Base-by-base conservation (phyloP, 306 rosid genomes). In the Canavalia ensiformis region DNA sequence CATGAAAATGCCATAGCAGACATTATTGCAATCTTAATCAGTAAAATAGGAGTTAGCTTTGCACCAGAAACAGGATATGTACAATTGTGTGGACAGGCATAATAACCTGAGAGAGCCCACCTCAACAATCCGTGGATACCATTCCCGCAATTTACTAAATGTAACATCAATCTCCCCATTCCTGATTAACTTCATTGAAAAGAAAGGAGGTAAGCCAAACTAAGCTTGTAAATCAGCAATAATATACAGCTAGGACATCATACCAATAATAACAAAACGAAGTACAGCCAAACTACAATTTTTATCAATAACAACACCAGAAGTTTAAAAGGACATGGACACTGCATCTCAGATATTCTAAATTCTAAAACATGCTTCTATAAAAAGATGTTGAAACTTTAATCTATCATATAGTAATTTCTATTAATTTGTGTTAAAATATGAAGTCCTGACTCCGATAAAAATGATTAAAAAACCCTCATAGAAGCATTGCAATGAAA, bases 121-220 rank as follows among this genome's bases (percentile, higher is more conserved):
- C 99, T 93, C 91, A 82, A 92, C 90, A 89, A 96, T 90, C 83
- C 88, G 91, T 69, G 99, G 99, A 86, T 90, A 96, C 98, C 98
- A 96, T 63, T 96, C 98, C 63, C 85, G 91, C 78, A 96, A 87
- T 82, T 92, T 96, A 79, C 74, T 83, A 73, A 96, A 85, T 78
- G 97, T 94, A 84, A 76, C 82, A 80, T 96, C 97, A 84, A 96
- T 90, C 76, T 93, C 95, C 47, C 99, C 99, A 51, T 83, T 88
- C 87, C 93, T 90, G 75, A 96, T 90, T 54, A 96, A 90, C 99
- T 96, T 88, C 87, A 89, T 87, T 68, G 42, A 35, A 73, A 35
- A 81, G 37, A 82, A 84, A 83, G 82, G 65, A 37, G 62, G 80
- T 78, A 82, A 90, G 86, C 46, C 50, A 75, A 54, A 76, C 8